Evolutionary conservation across 148 eudicot species (phyloP), one percentile per base, ranked within the genome.

Genomic region (Talinum fruticosum): DNA sequence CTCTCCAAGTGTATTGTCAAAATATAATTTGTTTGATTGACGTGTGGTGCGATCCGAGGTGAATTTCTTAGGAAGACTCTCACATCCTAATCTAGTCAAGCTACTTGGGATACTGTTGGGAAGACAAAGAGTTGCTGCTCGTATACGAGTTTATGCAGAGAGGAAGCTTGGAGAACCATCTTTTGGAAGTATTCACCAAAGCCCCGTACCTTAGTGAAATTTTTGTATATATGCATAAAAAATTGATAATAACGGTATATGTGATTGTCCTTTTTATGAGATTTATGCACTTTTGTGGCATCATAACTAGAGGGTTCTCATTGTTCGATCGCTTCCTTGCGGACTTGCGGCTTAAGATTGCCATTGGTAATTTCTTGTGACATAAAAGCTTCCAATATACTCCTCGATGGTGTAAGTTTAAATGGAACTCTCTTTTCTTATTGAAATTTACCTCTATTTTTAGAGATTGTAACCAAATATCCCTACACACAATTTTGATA

Each of bases 111-210:
- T 93, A 89, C 81, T 89, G 91, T 72, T 86, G 83, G 88, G 98
- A 91, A 71, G 89, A 89, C 16, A 54, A 74, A 36, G 97, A 93
- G 79, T 81, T 93, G 23, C 84, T 93, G 24, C 97, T 93, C 71
- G 88, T 93, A 23, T 93, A 91, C 38, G 98, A 93, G 68, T 91
- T 87, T 73, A 85, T 93, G 97, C 93, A 85, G 53, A 86, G 83
- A 35, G 94, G 97, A 32, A 90, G 97, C 85, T 84, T 93, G 76
- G 98, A 93, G 68, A 89, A 91, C 79, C 98, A 91, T 79, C 89
- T 93, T 12, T 93, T 91, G 41, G 90, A 14, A 49, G 96, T 82
- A 37, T 72, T 33, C 29, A 44, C 45, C 59, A 41, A 41, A 41
- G 45, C 10, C 1, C 8, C 8, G 6, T 41, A 32, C 10, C 10